These are phyloP conservation scores for Talaromyces proteolyticus DNA, from an alignment of 495 filamentous ascomycete genomes.

Conservation along the genomic window DNA sequence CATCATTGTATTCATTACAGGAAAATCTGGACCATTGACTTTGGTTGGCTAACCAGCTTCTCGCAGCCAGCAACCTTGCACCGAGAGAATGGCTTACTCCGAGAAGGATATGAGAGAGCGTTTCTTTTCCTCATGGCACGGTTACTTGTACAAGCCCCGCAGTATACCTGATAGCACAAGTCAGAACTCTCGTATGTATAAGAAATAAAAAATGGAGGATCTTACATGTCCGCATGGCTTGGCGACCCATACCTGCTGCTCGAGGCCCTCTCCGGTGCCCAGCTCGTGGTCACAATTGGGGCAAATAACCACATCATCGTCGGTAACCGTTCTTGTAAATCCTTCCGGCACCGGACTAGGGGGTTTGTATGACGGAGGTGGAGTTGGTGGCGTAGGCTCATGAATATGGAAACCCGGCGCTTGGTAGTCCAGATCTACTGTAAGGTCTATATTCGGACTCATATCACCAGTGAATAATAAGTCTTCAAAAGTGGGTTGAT, in stretches of 20 bases:
- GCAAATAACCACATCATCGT: constrained; percentile 62
- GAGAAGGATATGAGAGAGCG: constrained; percentile 5
- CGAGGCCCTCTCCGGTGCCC: constrained; percentile 49
- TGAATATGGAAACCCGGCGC: constrained; percentile 20
- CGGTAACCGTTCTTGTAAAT: constrained; percentile 57
- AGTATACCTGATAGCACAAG: constrained; percentile 55
- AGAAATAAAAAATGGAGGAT: too few species aligned
- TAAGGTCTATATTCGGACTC: constrained; percentile 11
- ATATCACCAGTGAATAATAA: constrained; percentile 14
- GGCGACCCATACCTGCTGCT: constrained; percentile 67
- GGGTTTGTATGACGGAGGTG: constrained; percentile 42
- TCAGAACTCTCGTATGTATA: too few species aligned
- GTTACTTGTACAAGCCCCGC: constrained; percentile 57
- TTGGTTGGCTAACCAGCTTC: constrained; percentile 26
- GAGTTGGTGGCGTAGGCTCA: constrained; percentile 12
- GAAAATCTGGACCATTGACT: constrained; percentile 43
- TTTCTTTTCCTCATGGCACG: constrained; percentile 37
- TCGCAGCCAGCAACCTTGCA: constrained; percentile 48
- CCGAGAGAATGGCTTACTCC: constrained; percentile 36
- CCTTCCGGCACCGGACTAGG: constrained; percentile 53
- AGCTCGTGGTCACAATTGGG: constrained; percentile 68
- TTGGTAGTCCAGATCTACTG: constrained; percentile 21
- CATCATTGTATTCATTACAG: constrained; percentile 20
- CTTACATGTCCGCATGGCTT: constrained; percentile 74
- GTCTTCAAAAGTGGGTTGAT: constrained; percentile 11